Conservation (phyloP, 352 stramenopile genomes). For the Aphanomyces astaci region DNA sequence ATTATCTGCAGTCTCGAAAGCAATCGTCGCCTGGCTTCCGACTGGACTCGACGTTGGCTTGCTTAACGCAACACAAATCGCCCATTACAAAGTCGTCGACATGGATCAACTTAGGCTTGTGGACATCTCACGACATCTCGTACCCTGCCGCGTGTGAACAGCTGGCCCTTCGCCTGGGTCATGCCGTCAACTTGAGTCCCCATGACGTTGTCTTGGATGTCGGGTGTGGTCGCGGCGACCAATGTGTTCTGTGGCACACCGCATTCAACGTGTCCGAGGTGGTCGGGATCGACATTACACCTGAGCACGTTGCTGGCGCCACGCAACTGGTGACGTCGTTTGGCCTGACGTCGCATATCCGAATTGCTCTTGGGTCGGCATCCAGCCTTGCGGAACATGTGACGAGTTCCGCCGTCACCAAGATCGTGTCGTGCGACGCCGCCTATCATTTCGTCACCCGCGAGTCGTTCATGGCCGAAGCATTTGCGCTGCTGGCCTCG, state of each 20-base stretch:
- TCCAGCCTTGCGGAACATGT: not conserved
- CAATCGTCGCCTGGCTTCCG: not conserved
- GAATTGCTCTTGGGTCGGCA: slow-evolving; percentile 2
- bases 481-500: slow-evolving; percentile 4
- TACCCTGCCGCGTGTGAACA: slow-evolving; percentile 17
- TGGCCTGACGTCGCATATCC: not conserved
- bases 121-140: slow-evolving; percentile 12
- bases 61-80: slow-evolving; percentile 16
- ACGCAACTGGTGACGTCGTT: not conserved
- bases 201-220: slow-evolving; percentile 7
- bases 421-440: slow-evolving; percentile 16
- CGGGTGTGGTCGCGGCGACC: slow-evolving; percentile 15
- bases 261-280: slow-evolving; percentile 7
- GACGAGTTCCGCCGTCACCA: not conserved
- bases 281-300: slow-evolving; percentile 14
- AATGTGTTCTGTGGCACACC: slow-evolving; percentile 17
- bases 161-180: slow-evolving; percentile 12
- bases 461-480: not conserved
- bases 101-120: slow-evolving; percentile 23
- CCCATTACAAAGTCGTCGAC: slow-evolving; percentile 19
- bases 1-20: not conserved
- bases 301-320: slow-evolving; percentile 3
- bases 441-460: slow-evolving; percentile 21
- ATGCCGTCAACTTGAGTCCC: not conserved
- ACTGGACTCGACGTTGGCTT: slow-evolving; percentile 7